These are phyloP conservation scores for Claviceps pazoutovae DNA, from an alignment of 2,329 filamentous ascomycete genomes.

Conservation along the genomic window DNA sequence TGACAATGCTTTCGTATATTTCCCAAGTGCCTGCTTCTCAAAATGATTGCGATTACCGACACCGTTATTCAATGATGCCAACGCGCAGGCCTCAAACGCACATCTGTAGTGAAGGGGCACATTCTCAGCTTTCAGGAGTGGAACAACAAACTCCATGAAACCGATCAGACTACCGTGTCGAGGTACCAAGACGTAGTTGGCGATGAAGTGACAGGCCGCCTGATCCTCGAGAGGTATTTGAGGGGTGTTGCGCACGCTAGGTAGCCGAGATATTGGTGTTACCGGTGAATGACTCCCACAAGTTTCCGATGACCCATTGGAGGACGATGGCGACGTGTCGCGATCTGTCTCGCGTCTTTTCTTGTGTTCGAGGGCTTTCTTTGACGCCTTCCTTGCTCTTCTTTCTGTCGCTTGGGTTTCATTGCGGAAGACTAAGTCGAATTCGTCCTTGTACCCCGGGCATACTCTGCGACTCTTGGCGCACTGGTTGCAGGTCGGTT, in stretches of 20 bases:
- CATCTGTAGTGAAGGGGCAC: conserved; percentile 34
- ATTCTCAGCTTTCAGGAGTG: conserved; percentile 33
- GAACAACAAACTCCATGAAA: conserved; percentile 45
- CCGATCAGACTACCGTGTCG: conserved; percentile 35
- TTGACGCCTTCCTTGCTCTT: conserved; percentile 42
- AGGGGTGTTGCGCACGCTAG: conserved; percentile 17
- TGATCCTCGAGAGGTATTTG: conserved; percentile 37
- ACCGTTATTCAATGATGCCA: conserved; percentile 43
- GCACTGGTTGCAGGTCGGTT: conserved; percentile 52
- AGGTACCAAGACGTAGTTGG: conserved; percentile 45
- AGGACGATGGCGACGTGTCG: conserved; percentile 8
- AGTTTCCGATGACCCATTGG: conserved; percentile 6
- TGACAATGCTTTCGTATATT: conserved; percentile 41
- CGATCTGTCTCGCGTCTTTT: conserved; percentile 14
- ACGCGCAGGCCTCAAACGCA: conserved; percentile 45
- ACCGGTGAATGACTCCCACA: conserved; percentile 4
- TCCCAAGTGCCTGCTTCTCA: conserved; percentile 28
- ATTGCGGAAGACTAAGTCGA: conserved; percentile 59
- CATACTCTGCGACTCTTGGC: conserved; percentile 48
- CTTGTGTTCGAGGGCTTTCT: conserved; percentile 29
- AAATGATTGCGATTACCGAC: conserved; percentile 20
- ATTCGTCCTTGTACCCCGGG: conserved; percentile 56
- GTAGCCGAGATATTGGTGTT: conserved; percentile 10
- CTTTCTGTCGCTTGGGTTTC: conserved; percentile 55
- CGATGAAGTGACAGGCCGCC: conserved; percentile 44